A percentile compares a stretch with the other conserved stretches of the same genome.
Conservation (phyloP, 192 early-diverging fungal genomes). For the Geranomyces michiganensis region DNA sequence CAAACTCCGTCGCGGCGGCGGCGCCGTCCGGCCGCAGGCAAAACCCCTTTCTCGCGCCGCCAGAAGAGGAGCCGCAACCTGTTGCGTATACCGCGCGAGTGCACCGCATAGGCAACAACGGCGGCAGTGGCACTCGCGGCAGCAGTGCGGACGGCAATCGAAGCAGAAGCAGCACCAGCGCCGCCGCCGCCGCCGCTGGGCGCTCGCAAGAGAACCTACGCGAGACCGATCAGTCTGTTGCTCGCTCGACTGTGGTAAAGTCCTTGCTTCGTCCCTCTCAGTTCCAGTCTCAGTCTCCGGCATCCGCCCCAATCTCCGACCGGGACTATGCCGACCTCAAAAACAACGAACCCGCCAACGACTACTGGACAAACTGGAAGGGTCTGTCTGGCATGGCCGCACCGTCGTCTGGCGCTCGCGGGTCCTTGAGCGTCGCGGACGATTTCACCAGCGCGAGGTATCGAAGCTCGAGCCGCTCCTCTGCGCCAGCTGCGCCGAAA, state of each 20-base stretch:
- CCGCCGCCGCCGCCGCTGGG: background rate
- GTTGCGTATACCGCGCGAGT: slow-evolving; percentile 9
- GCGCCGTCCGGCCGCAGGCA: background rate
- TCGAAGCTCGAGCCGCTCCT: background rate
- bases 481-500: background rate
- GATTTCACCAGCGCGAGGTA: background rate
- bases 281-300: background rate
- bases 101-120: slow-evolving; percentile 4
- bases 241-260: slow-evolving; percentile 11
- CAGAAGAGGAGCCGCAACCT: background rate
- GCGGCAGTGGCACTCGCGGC: background rate
- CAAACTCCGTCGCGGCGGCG: background rate
- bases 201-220: background rate
- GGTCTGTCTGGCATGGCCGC: slow-evolving; percentile 1
- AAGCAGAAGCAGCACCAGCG: background rate
- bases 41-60: slow-evolving; percentile 5
- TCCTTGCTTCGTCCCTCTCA: background rate
- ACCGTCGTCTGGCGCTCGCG: background rate
- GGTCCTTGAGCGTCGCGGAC: background rate
- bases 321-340: background rate
- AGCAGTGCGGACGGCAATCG: background rate
- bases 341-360: background rate
- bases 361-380: slow-evolving; percentile 15
- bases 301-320: background rate
- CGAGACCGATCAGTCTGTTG: background rate